Evolutionary conservation across 345 rosid genomes (phyloP), one percentile per base, ranked within the genome.

Genomic region (Aurinia saxatilis): DNA sequence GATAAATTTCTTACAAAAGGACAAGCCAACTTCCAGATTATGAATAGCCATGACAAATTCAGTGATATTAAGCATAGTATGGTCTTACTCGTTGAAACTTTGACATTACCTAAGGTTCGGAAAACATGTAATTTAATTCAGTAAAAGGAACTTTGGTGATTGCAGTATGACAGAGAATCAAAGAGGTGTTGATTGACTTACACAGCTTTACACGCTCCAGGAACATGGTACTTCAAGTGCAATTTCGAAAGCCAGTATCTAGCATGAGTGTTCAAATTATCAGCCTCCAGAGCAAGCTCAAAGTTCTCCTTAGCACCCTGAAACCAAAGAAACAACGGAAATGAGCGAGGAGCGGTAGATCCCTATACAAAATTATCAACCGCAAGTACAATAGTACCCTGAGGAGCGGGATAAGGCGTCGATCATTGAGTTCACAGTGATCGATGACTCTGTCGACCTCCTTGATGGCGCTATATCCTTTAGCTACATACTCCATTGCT

Each of bases 401-500:
- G 30, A 92, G 86, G 36, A 79, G 86, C 72, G 97, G 98, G 57
- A 87, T 72, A 48, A 92, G 95, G 29, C 98, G 91, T 12, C 73
- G 76, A 67, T 92, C 98, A 55, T 89, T 84, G 75, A 76, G 88
- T 73, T 89, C 95, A 52, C 86, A 81, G 59, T 85, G 85, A 78
- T 87, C 97, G 9, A 82, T 85, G 40, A 92, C 95, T 72, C 96
- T 79, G 6, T 92, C 97, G 5, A 92, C 97, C 77, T 92, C 97
- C 71, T 85, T 78, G 70, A 89, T 67, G 62, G 90, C 95, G 18
- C 78, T 82, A 86, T 84, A 89, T 21, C 97, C 97, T 79, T 79
- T 86, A 0, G 95, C 95, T 46, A 89, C 88, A 7, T 84, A 70
- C 80, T 88, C 96, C 95, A 83, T 84, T 13, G 97, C 98, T 60